phyloP scores from a whole-genome alignment of 2,329 filamentous ascomycete genomes.

The Diplocarpon mali region DNA sequence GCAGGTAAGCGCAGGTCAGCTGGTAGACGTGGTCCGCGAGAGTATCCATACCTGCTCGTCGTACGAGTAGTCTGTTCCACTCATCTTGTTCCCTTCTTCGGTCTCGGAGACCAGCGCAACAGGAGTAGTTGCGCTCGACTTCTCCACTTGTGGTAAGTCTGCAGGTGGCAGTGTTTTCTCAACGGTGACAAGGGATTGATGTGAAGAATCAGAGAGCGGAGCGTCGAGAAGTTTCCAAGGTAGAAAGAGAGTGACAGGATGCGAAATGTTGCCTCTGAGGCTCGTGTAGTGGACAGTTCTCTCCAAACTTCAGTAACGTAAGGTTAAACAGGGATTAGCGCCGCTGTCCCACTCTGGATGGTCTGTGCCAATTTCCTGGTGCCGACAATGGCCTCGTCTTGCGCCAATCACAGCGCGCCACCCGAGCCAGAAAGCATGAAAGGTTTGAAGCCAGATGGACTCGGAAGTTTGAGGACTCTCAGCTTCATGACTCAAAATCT shows the following conservation, averaged over 20 bases:
- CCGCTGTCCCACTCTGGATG: too few relatives aligned
- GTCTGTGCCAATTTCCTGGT: too few relatives aligned
- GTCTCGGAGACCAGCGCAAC: slow-evolving; percentile 16
- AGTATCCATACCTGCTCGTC: slow-evolving; percentile 63
- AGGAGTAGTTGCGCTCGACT: slow-evolving; percentile 18
- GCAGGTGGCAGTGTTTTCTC: too few relatives aligned
- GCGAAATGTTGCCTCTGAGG: slow-evolving; percentile 10
- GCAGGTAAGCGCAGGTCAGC: too few relatives aligned
- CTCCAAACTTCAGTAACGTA: slow-evolving; percentile 1
- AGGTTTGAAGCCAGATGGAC: too few relatives aligned
- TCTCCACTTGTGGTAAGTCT: neutral
- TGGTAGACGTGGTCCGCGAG: neutral
- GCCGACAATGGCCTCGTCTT: too few relatives aligned
- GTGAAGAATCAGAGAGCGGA: neutral
- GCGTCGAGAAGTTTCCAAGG: slow-evolving; percentile 7
- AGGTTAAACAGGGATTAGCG: too few relatives aligned
- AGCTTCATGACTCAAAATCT: too few relatives aligned
- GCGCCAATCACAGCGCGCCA: too few relatives aligned
- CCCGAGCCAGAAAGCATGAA: too few relatives aligned
- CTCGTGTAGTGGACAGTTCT: slow-evolving; percentile 10
- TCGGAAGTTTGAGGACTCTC: too few relatives aligned
- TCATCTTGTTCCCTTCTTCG: slow-evolving; percentile 24
- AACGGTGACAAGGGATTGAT: neutral
- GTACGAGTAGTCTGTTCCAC: slow-evolving; percentile 78
- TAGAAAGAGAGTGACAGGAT: slow-evolving; percentile 5